Percentiles rank a stretch among this genome's conserved stretches.
Evolutionary conservation across 768 basidiomycete genomes (phyloP).

Genomic region (Lepiota brunneoincarnata): DNA sequence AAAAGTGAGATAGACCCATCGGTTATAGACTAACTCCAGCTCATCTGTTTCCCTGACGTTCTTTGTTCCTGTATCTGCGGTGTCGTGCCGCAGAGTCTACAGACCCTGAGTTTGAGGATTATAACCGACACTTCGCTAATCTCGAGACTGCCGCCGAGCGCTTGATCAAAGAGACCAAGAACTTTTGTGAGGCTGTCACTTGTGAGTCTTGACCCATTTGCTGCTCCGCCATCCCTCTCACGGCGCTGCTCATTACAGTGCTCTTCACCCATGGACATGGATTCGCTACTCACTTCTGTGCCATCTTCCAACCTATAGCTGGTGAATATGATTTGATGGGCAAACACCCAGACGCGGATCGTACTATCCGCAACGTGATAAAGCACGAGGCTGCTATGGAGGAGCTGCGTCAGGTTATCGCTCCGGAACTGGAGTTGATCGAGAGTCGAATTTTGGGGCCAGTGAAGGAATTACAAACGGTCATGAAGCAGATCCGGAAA

Average conservation of each 20-base stretch:
- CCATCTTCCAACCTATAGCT: constrained; percentile 60
- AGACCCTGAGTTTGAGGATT: constrained; percentile 91
- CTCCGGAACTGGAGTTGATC: constrained; percentile 93
- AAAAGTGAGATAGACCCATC: constrained; percentile 64
- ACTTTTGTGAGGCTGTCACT: constrained; percentile 81
- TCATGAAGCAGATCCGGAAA: constrained; percentile 90
- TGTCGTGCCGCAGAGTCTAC: constrained; percentile 51
- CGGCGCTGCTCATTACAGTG: constrained; percentile 31
- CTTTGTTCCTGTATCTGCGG: not conserved
- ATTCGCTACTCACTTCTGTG: constrained; percentile 61
- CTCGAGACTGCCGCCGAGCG: constrained; percentile 86
- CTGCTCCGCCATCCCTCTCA: not conserved
- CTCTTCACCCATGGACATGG: constrained; percentile 66
- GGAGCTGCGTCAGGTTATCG: constrained; percentile 73
- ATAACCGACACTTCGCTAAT: constrained; percentile 68
- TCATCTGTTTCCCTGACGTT: not conserved
- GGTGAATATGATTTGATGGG: constrained; percentile 78
- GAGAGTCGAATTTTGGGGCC: constrained; percentile 83
- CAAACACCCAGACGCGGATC: constrained; percentile 74
- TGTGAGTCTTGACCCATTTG: constrained; percentile 38
- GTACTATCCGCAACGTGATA: constrained; percentile 77
- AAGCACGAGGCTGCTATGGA: constrained; percentile 74
- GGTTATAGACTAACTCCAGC: constrained; percentile 2
- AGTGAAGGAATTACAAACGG: constrained; percentile 81
- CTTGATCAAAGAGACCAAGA: constrained; percentile 87